phyloP scores from a whole-genome alignment of 306 rosid genomes.

The Elaeagnus macrophylla region DNA sequence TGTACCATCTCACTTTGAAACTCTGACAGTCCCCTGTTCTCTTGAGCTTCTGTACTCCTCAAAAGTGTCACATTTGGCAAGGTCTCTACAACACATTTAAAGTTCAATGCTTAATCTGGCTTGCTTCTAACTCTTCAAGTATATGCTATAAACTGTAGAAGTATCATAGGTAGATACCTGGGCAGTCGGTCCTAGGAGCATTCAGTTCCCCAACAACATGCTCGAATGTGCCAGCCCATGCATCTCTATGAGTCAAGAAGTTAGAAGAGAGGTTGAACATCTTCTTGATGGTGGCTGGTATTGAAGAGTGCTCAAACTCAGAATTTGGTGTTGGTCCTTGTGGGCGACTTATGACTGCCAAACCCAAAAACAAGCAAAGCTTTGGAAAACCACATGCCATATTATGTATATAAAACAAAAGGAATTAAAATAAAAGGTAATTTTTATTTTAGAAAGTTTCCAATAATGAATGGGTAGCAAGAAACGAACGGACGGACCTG shows the following conservation, averaged over 20 bases:
- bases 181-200: slow-evolving; percentile 91
- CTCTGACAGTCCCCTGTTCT: slow-evolving; percentile 49
- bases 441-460: background rate
- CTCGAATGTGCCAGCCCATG: slow-evolving; percentile 99
- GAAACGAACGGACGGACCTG: slow-evolving; percentile 40
- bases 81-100: slow-evolving; percentile 43
- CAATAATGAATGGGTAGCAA: background rate
- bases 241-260: slow-evolving; percentile 94
- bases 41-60: slow-evolving; percentile 67
- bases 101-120: background rate
- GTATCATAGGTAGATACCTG: slow-evolving; percentile 42
- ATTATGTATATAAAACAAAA: no score
- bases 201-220: slow-evolving; percentile 53
- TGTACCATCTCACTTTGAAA: slow-evolving; percentile 93
- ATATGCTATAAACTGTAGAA: no score
- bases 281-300: slow-evolving; percentile 97
- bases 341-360: slow-evolving; percentile 61
- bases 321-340: slow-evolving; percentile 78
- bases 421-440: no score
- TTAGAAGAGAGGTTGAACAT: slow-evolving; percentile 80
- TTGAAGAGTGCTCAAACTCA: slow-evolving; percentile 93
- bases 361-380: slow-evolving; percentile 3
- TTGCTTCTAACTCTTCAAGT: background rate
- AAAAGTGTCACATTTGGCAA: slow-evolving; percentile 71
- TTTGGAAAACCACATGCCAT: background rate